Conservation (phyloP, 176 grass and related monocot species). For the Musa troglodytarum region DNA sequence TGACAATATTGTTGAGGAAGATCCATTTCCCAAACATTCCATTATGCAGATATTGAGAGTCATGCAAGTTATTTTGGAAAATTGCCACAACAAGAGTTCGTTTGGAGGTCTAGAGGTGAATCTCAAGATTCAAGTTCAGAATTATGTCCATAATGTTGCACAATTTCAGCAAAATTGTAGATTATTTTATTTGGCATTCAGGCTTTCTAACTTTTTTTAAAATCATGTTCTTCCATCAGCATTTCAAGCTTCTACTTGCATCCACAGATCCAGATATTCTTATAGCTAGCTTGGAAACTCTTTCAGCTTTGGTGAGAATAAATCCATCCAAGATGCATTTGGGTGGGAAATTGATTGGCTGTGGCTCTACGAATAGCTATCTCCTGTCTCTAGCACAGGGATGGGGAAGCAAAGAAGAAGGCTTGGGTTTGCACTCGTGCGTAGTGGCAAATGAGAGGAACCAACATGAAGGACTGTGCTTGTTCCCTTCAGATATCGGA, state of each 20-base stretch:
- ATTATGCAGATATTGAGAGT: slow-evolving; percentile 91
- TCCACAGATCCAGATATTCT: slow-evolving; percentile 95
- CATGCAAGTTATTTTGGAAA: slow-evolving; percentile 92
- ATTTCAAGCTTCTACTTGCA: slow-evolving; percentile 83
- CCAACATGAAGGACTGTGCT: slow-evolving; percentile 54
- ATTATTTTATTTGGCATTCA: not conserved
- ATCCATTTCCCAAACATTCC: slow-evolving; percentile 78
- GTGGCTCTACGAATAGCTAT: slow-evolving; percentile 70
- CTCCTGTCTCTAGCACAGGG: slow-evolving; percentile 92
- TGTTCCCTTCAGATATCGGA: slow-evolving; percentile 66
- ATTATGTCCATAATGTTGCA: not conserved
- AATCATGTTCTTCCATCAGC: slow-evolving; percentile 40
- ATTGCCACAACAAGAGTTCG: slow-evolving; percentile 85
- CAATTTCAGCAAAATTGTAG: not conserved
- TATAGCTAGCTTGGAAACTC: slow-evolving; percentile 81
- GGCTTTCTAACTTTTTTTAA: not conserved
- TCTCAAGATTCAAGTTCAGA: not conserved
- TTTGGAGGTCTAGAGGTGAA: slow-evolving; percentile 82
- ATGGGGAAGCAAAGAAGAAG: slow-evolving; percentile 99
- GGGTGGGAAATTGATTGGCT: slow-evolving; percentile 74
- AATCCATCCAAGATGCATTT: slow-evolving; percentile 97
- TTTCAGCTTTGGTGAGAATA: slow-evolving; percentile 83
- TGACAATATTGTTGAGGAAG: slow-evolving; percentile 60
- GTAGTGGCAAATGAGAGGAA: slow-evolving; percentile 84
- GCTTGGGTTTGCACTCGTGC: slow-evolving; percentile 85